These are phyloP conservation scores for Epichloe gansuensis DNA, from an alignment of 2,329 filamentous ascomycete genomes.

Conservation along the genomic window DNA sequence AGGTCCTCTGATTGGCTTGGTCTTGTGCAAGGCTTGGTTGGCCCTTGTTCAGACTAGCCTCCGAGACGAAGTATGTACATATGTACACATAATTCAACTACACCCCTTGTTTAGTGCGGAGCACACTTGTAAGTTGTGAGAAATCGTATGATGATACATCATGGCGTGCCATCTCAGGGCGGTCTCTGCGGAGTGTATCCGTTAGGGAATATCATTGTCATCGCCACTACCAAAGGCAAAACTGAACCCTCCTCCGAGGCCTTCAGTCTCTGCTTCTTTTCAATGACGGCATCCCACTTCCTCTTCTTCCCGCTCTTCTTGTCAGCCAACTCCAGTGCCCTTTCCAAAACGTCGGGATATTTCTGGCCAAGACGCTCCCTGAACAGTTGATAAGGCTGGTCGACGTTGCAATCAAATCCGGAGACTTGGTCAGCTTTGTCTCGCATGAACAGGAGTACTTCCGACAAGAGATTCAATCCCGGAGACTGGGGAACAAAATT, in stretches of 20 bases:
- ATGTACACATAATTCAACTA: no score
- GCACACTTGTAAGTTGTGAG: no score
- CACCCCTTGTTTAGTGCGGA: no score
- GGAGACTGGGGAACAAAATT: slow-evolving; percentile 73
- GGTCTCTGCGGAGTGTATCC: no score
- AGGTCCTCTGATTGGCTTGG: no score
- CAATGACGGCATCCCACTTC: slow-evolving; percentile 73
- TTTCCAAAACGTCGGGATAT: slow-evolving; percentile 55
- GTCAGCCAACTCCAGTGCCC: slow-evolving; percentile 53
- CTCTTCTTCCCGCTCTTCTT: slow-evolving; percentile 57
- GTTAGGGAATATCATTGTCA: slow-evolving; percentile 32
- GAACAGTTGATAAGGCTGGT: slow-evolving; percentile 65
- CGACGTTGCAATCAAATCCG: slow-evolving; percentile 63
- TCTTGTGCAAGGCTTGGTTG: no score
- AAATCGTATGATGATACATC: not conserved
- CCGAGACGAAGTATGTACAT: no score
- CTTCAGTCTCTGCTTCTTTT: slow-evolving; percentile 21
- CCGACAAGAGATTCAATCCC: slow-evolving; percentile 45
- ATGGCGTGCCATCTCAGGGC: no score
- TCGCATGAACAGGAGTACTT: slow-evolving; percentile 68
- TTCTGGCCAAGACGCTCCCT: slow-evolving; percentile 50
- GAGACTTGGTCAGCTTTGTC: slow-evolving; percentile 79
- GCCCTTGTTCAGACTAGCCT: no score
- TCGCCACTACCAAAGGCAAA: slow-evolving; percentile 40
- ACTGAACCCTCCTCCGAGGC: slow-evolving; percentile 31